A percentile compares a stretch with the other conserved stretches of the same genome.
phyloP scores from a whole-genome alignment of 768 basidiomycete genomes.

The Hericium erinaceus region DNA sequence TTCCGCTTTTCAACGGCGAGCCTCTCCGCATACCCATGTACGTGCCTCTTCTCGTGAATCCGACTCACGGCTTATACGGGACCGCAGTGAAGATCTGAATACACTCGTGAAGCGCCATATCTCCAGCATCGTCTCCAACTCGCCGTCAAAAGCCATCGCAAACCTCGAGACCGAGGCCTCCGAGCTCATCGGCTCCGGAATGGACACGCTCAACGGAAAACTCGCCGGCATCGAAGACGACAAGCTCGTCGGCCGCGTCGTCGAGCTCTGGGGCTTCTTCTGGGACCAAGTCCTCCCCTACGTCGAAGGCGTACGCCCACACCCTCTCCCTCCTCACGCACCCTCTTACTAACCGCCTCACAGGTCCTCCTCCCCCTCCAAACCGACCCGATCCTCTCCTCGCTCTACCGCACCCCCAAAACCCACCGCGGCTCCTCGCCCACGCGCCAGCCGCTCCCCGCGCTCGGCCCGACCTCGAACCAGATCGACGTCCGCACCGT shows the following conservation, averaged over 20 bases:
- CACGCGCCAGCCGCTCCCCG: constrained; percentile 34
- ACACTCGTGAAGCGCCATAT: constrained; percentile 73
- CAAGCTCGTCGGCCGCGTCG: constrained; percentile 64
- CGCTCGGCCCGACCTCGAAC: constrained; percentile 28
- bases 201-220: constrained; percentile 88
- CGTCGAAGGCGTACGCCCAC: constrained; percentile 62
- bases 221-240: constrained; percentile 70
- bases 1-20: constrained; percentile 89
- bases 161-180: constrained; percentile 71
- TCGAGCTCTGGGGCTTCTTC: constrained; percentile 90
- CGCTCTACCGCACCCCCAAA: constrained; percentile 56
- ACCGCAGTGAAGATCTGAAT: constrained; percentile 77
- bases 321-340: constrained; percentile 21
- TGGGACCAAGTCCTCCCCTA: constrained; percentile 86
- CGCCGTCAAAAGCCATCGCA: constrained; percentile 64
- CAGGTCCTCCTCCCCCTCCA: constrained; percentile 54
- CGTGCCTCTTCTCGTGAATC: constrained; percentile 17
- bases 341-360: neutral
- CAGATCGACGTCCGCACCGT: constrained; percentile 76
- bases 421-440: constrained; percentile 36
- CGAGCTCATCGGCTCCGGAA: constrained; percentile 79
- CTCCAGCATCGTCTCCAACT: constrained; percentile 57
- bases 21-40: constrained; percentile 78
- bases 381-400: constrained; percentile 54
- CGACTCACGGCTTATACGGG: neutral